Evolutionary conservation across 108 stramenopile species (phyloP).

Genomic region (Nitzschia putrida): DNA sequence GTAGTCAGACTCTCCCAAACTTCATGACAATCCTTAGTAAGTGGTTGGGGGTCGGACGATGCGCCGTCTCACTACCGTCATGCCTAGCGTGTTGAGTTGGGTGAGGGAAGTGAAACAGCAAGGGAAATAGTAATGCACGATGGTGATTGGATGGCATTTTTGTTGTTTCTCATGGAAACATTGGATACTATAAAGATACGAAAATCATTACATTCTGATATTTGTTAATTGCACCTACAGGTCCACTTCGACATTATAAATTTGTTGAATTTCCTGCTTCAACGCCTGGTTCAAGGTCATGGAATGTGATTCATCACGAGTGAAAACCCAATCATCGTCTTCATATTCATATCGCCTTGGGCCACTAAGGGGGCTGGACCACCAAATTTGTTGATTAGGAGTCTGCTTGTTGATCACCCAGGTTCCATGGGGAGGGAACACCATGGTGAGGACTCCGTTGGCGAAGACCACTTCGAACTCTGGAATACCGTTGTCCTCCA

Average conservation of each 20-base stretch:
- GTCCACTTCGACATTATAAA: conserved; percentile 55
- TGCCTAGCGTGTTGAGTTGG: no score
- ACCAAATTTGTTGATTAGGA: conserved; percentile 90
- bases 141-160: no score
- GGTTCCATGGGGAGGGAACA: conserved; percentile 77
- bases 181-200: no score
- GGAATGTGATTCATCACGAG: conserved; percentile 54
- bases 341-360: conserved; percentile 88
- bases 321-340: conserved; percentile 68
- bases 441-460: conserved; percentile 74
- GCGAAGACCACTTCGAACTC: conserved; percentile 72
- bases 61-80: no score
- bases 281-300: conserved; percentile 39
- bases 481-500: conserved; percentile 64
- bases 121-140: no score
- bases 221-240: conserved; percentile 20
- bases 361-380: conserved; percentile 90
- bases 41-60: no score
- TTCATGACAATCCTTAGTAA: no score
- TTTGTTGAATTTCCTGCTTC: conserved; percentile 55
- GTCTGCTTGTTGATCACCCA: conserved; percentile 98
- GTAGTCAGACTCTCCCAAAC: no score
- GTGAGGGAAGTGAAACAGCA: no score
- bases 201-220: not conserved
- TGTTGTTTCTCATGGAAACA: no score